These are phyloP conservation scores for Saccharomycopsis capsularis DNA, from an alignment of 805 yeast genomes.

Conservation along the genomic window DNA sequence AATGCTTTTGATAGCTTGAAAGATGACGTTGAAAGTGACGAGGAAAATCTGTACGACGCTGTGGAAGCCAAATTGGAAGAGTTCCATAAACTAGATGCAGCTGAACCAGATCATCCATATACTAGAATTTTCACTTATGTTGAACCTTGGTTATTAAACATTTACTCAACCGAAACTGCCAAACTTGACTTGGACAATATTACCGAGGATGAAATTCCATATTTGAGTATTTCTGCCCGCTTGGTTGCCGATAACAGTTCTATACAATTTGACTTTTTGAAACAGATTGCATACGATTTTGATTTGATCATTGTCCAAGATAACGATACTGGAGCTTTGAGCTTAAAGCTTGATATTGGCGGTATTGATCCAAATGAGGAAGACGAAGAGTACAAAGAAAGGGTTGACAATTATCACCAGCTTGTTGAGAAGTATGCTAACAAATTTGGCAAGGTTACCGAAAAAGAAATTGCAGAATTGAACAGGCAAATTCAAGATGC, in stretches of 20 bases:
- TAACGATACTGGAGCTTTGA: slow-evolving; percentile 39
- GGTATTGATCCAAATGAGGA: slow-evolving; percentile 65
- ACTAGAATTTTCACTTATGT: slow-evolving; percentile 24
- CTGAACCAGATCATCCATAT: slow-evolving; percentile 4
- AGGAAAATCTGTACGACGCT: background rate
- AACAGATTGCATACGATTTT: slow-evolving; percentile 55
- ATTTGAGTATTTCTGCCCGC: slow-evolving; percentile 40
- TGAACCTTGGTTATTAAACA: slow-evolving; percentile 41
- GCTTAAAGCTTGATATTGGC: slow-evolving; percentile 45
- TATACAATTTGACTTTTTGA: slow-evolving; percentile 46
- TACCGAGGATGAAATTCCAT: slow-evolving; percentile 34
- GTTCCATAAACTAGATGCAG: slow-evolving; percentile 9
- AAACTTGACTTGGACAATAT: slow-evolving; percentile 11
- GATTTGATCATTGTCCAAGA: slow-evolving; percentile 58
- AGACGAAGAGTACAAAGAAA: slow-evolving; percentile 53
- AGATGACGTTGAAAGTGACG: slow-evolving; percentile 11
- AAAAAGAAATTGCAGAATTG: slow-evolving; percentile 36
- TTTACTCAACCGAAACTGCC: slow-evolving; percentile 24
- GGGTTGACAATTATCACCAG: slow-evolving; percentile 45
- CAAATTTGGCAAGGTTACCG: slow-evolving; percentile 48
- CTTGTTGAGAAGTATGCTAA: slow-evolving; percentile 58
- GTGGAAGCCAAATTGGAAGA: slow-evolving; percentile 5
- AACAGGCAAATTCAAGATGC: slow-evolving; percentile 35
- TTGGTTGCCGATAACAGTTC: slow-evolving; percentile 36
- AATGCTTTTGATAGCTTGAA: slow-evolving; percentile 21